Evolutionary conservation across 352 stramenopile genomes (phyloP).

Genomic region (Phytopythium cucurbitacearum): DNA sequence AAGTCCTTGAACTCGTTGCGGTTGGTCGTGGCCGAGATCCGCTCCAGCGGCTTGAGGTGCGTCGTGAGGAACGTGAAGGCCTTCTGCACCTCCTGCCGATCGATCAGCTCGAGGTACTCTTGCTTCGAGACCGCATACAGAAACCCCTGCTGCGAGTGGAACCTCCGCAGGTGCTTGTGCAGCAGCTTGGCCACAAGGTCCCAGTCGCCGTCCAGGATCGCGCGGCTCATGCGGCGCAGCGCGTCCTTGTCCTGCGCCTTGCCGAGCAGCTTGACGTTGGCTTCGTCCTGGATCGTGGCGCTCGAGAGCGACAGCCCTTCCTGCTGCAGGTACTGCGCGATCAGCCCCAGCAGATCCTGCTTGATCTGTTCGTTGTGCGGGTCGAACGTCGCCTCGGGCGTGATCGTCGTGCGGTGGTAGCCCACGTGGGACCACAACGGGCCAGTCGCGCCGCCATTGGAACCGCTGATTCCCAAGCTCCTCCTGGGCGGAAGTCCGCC

Average conservation of each 20-base stretch:
- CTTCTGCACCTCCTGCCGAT: constrained; percentile 87
- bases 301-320: constrained; percentile 78
- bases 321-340: constrained; percentile 84
- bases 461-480: constrained; percentile 1
- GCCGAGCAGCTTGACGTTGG: constrained; percentile 79
- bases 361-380: constrained; percentile 68
- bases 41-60: constrained; percentile 86
- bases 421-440: constrained; percentile 71
- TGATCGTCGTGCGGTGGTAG: constrained; percentile 81
- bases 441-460: background rate
- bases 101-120: constrained; percentile 87
- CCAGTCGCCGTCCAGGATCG: constrained; percentile 84
- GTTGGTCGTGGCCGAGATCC: constrained; percentile 63
- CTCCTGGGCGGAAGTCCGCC: background rate
- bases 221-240: constrained; percentile 63
- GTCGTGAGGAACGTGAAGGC: constrained; percentile 88
- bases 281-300: constrained; percentile 84
- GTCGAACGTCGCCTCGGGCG: constrained; percentile 79
- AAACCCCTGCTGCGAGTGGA: constrained; percentile 82
- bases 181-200: constrained; percentile 80
- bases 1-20: constrained; percentile 88
- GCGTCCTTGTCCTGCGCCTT: constrained; percentile 69
- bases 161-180: constrained; percentile 78
- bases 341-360: constrained; percentile 78
- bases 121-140: constrained; percentile 88